These are phyloP conservation scores for Micractinium sp. DNA, from an alignment of 139 green algal genomes.

Conservation along the genomic window DNA sequence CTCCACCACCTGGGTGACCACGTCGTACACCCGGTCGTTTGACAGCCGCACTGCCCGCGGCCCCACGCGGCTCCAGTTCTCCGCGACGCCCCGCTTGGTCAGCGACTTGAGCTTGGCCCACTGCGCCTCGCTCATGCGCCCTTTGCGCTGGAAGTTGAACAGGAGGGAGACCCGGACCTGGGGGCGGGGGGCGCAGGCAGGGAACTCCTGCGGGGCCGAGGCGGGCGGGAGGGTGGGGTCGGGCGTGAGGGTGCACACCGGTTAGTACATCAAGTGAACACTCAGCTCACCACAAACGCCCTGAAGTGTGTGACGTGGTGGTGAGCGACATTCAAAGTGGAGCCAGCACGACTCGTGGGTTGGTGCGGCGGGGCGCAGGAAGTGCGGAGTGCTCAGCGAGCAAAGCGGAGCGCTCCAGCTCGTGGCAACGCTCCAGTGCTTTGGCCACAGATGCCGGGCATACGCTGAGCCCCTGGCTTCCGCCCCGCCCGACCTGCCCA, in stretches of 20 bases:
- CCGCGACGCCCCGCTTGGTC: neutral
- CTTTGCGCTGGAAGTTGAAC: neutral
- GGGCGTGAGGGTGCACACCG: neutral
- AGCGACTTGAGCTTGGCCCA: neutral
- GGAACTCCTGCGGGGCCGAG: neutral
- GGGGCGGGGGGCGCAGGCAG: neutral
- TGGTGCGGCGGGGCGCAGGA: too few relatives aligned
- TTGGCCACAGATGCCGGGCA: too few relatives aligned
- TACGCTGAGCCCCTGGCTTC: too few relatives aligned
- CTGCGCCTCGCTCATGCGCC: neutral
- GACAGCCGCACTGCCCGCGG: neutral
- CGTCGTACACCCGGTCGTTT: neutral
- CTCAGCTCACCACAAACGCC: too few relatives aligned
- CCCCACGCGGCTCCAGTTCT: neutral
- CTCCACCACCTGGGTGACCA: neutral
- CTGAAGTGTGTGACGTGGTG: too few relatives aligned
- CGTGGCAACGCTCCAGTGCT: too few relatives aligned
- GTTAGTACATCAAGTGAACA: neutral
- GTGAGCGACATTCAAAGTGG: too few relatives aligned
- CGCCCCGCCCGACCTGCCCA: too few relatives aligned
- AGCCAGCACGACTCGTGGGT: too few relatives aligned
- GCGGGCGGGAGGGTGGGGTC: too few relatives aligned
- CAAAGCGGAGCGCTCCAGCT: too few relatives aligned
- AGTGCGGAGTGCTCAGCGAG: too few relatives aligned
- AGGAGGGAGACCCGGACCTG: neutral